Evolutionary conservation across 352 stramenopile genomes (phyloP), one percentile per base, ranked within the genome.

Genomic region (Phytophthora cryptogea): DNA sequence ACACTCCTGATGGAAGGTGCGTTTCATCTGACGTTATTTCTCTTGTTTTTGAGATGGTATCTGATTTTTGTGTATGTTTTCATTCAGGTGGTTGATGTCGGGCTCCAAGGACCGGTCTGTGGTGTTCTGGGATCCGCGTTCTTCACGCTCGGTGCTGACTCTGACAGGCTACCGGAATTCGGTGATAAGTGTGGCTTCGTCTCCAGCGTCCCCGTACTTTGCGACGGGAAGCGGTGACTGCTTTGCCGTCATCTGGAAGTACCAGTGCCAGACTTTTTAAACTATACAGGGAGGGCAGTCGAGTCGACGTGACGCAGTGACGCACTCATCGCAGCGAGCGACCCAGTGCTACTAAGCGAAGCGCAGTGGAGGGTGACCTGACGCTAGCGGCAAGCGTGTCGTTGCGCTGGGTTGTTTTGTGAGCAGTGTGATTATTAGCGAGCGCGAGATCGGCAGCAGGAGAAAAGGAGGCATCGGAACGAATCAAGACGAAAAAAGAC

Each of bases 201-300:
- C 86, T n/a, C 86, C 83, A 31, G 68, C 78, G 43, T 91, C 83
- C 39, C 83, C 86, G 17, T 92, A 93, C 76, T 95, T 95, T 59
- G 86, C 83, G 42, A 95, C 86, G 27, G 86, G 83, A 41, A 93
- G 83, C 46, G 83, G 86, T 9, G 86, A 95, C 64, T 92, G 82
- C 68, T 89, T 92, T 71, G 82, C 83, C 45, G 85, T 91, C 27
- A 76, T 93, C 58, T 95, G 86, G 86, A 95, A 95, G 54, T 95
- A 93, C 76, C 80, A 90, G 67, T 88, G 74, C 68, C 80, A 93
- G 73, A 86, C 82, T 60, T 90, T 94, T 86, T 95, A 94, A 89
- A 74, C 72, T 82, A 83, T 82, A 74, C 63, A 74, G 45, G 54
- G 68, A 68, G 23, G 54, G 61, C 44, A 51, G 32, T 64, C 40